Evolutionary conservation across 805 yeast genomes (phyloP).

Genomic region (Kregervanrija delftensis): DNA sequence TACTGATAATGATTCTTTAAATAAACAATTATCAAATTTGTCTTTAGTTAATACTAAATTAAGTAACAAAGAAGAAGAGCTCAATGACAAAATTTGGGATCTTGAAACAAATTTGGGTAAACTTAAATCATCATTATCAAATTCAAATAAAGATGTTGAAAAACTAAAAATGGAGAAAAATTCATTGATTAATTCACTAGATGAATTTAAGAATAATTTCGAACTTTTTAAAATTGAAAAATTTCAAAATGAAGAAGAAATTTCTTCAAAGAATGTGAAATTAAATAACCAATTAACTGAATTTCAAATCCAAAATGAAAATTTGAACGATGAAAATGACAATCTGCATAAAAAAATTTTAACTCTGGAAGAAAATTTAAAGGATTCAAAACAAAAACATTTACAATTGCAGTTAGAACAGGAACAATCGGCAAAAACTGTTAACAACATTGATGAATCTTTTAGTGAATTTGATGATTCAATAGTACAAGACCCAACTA

Average conservation of each 20-base stretch:
- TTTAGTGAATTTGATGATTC: slow-evolving; percentile 30
- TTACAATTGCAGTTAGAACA: slow-evolving; percentile 14
- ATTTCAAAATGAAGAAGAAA: slow-evolving; percentile 33
- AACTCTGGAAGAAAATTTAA: slow-evolving; percentile 15
- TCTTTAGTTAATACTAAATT: slow-evolving; percentile 25
- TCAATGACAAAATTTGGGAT: slow-evolving; percentile 65
- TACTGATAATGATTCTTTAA: slow-evolving; percentile 35
- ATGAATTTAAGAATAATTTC: slow-evolving; percentile 37
- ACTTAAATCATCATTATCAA: slow-evolving; percentile 36
- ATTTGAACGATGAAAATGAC: slow-evolving; percentile 66
- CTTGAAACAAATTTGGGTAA: slow-evolving; percentile 42
- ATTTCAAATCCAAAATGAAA: slow-evolving; percentile 45
- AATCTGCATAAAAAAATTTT: slow-evolving; percentile 36
- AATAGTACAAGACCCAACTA: slow-evolving; percentile 26
- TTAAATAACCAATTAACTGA: slow-evolving; percentile 38
- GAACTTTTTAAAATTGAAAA: slow-evolving; percentile 39
- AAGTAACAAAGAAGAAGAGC: slow-evolving; percentile 37
- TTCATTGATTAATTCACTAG: slow-evolving; percentile 16
- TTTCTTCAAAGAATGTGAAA: slow-evolving; percentile 29
- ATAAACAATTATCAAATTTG: slow-evolving; percentile 31
- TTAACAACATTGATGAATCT: slow-evolving; percentile 19
- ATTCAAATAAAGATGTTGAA: slow-evolving; percentile 34
- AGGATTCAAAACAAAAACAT: slow-evolving; percentile 11
- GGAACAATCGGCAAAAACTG: slow-evolving; percentile 9
- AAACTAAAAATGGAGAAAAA: slow-evolving; percentile 32